These are phyloP conservation scores for Xylariaceae sp. DNA, from an alignment of 2,329 filamentous ascomycete genomes.

Conservation along the genomic window DNA sequence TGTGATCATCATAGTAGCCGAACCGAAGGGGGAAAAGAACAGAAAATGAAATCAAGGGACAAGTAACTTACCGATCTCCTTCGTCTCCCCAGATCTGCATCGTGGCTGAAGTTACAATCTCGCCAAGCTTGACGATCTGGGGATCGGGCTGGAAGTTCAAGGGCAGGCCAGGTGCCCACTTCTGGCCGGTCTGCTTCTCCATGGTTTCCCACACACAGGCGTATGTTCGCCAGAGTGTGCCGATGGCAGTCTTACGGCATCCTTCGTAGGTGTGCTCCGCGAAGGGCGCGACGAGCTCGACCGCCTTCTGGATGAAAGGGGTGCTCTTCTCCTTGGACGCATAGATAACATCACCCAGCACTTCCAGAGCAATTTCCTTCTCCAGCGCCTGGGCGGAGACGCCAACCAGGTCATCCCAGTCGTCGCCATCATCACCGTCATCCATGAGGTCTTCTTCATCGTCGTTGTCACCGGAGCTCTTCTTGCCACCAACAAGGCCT, in stretches of 20 bases:
- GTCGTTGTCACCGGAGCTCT: conserved; percentile 69
- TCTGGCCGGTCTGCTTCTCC: conserved; percentile 69
- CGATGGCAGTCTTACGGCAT: conserved; percentile 84
- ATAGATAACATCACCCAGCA: conserved; percentile 86
- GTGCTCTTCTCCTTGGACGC: conserved; percentile 52
- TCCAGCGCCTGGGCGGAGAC: conserved; percentile 88
- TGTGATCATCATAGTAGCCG: conserved; percentile 69
- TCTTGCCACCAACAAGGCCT: conserved; percentile 49
- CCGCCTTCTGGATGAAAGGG: conserved; percentile 76
- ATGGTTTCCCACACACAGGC: conserved; percentile 84
- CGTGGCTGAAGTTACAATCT: conserved; percentile 79
- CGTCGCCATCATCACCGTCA: conserved; percentile 65
- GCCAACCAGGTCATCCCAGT: conserved; percentile 76
- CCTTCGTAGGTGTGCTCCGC: conserved; percentile 89
- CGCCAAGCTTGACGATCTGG: conserved; percentile 78
- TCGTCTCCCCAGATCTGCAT: conserved; percentile 84
- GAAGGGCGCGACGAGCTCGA: conserved; percentile 74
- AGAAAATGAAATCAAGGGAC: conserved; percentile 31
- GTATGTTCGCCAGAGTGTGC: conserved; percentile 89
- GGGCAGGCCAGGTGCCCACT: conserved; percentile 86
- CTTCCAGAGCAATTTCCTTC: conserved; percentile 95
- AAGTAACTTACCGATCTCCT: conserved; percentile 75
- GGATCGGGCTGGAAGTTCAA: conserved; percentile 71
- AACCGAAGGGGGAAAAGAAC: conserved; percentile 22
- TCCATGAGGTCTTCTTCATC: conserved; percentile 49